Evolutionary conservation across 2,329 filamentous ascomycete species (phyloP), one percentile per base, ranked within the genome.

Genomic region (Hymenoscyphus albidus): DNA sequence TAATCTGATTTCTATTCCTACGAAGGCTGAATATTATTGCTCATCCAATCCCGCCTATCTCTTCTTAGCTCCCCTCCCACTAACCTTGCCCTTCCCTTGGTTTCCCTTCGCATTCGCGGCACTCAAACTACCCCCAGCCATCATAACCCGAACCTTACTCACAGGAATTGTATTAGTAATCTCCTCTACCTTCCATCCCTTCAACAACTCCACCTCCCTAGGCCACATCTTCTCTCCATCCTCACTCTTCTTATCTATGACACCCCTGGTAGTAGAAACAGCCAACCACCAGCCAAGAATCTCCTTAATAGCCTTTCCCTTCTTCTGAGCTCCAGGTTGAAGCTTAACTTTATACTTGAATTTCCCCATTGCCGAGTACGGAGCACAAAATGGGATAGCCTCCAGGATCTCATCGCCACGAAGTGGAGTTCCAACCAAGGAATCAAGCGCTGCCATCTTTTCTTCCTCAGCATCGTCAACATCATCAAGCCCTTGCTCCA

Each of bases 321-420:
- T 97, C 82, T 98, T 99, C 68, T 89, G 84, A 0, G 87, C 79
- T 0, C 95, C 95, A 0, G 95, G 95, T 78, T 98, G 95, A 71
- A 99, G 77, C 80, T 99, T 99, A 62, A 88, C 91, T 77, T 96
- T 96, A 81, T 97, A 98, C 78, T 97, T 97, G 78, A 90, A 91
- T 63, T 85, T 85, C 2, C 78, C 81, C 69, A 90, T 78, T 1
- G 88, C 87, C 31, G 77, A 79, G 82, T 87, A 90, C 1, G 88
- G 88, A 4, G 84, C 88, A 71, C 88, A 89, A 2, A 89, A 78
- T 1, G 86, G 84, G 1, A 90, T 79, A 0, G 80, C 82, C 70
- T 89, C 87, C 9, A 94, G 78, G 42, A 94, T 88, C 75, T 96
- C 92, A 75, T 99, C 95, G 13, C 92, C 93, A 0, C 88, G 83